Percentiles rank a stretch among this genome's conserved stretches.
Conservation (phyloP, 1,284 basidiomycete genomes). For the Entoloma clypeatum region DNA sequence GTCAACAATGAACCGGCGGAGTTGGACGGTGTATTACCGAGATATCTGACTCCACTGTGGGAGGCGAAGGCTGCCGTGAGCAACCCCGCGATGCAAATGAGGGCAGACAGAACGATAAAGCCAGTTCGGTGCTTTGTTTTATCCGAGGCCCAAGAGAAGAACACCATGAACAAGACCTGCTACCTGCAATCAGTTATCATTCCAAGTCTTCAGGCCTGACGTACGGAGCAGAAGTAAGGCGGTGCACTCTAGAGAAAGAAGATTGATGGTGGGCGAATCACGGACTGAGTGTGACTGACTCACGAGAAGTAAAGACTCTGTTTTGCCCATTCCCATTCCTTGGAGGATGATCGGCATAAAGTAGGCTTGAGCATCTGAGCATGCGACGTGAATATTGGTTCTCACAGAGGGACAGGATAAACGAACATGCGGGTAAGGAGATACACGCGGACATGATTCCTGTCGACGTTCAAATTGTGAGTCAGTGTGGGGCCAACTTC, state of each 20-base stretch:
- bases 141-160: slow-evolving; percentile 40
- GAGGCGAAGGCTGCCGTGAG: slow-evolving; percentile 35
- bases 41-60: slow-evolving; percentile 35
- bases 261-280: slow-evolving; percentile 2
- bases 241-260: slow-evolving; percentile 32
- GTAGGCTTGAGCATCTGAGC: slow-evolving; percentile 35
- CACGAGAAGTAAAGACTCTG: slow-evolving; percentile 31
- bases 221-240: slow-evolving; percentile 38
- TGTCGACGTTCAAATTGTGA: slow-evolving; percentile 14
- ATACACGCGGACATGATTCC: slow-evolving; percentile 41
- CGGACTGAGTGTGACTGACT: slow-evolving; percentile 12
- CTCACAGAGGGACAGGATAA: slow-evolving; percentile 1
- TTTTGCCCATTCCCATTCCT: slow-evolving; percentile 33
- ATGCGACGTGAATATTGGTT: slow-evolving; percentile 2
- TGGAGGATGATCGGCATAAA: slow-evolving; percentile 41
- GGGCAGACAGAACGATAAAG: slow-evolving; percentile 34
- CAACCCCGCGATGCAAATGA: slow-evolving; percentile 35
- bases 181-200: background rate
- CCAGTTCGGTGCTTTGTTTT: slow-evolving; percentile 36
- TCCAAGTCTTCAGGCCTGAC: slow-evolving; percentile 10
- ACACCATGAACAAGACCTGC: slow-evolving; percentile 33
- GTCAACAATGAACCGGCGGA: background rate
- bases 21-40: slow-evolving; percentile 28
- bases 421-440: slow-evolving; percentile 37
- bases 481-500: background rate